Conservation (phyloP, 352 stramenopile species). For the Pythium oligandrum region DNA sequence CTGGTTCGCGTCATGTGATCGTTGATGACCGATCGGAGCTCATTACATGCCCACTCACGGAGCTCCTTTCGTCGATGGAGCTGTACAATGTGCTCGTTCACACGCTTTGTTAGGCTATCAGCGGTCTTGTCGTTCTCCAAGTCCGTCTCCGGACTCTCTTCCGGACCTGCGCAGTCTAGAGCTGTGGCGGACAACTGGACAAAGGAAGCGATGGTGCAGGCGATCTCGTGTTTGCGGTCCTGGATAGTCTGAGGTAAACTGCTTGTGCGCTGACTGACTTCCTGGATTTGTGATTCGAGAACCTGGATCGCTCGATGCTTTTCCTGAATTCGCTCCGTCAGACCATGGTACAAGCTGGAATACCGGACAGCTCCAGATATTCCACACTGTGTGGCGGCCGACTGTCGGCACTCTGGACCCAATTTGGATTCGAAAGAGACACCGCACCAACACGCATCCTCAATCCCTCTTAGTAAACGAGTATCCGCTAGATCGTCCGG, state of each 20-base stretch:
- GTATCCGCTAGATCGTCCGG: too few species aligned
- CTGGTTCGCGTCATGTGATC: conserved; percentile 47
- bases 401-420: too few species aligned
- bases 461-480: conserved; percentile 13
- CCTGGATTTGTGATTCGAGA: conserved; percentile 9
- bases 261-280: conserved; percentile 11
- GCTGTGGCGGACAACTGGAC: conserved; percentile 16
- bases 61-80: conserved; percentile 42
- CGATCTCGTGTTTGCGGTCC: conserved; percentile 16
- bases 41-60: conserved; percentile 47
- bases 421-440: conserved; percentile 3
- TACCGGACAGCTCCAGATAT: conserved; percentile 8
- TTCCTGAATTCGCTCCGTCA: conserved; percentile 17
- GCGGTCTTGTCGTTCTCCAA: conserved; percentile 2
- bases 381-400: too few species aligned
- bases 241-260: conserved; percentile 16
- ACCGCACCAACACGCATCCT: conserved; percentile 10
- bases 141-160: conserved; percentile 1
- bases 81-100: conserved; percentile 33
- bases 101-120: conserved; percentile 9
- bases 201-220: conserved; percentile 21
- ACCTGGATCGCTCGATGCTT: conserved; percentile 10
- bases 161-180: conserved; percentile 18
- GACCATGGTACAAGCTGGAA: conserved; percentile 15
- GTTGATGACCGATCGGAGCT: conserved; percentile 45